These are phyloP conservation scores for Juncus effusus DNA, from an alignment of 176 grass and related monocot species.

Conservation along the genomic window DNA sequence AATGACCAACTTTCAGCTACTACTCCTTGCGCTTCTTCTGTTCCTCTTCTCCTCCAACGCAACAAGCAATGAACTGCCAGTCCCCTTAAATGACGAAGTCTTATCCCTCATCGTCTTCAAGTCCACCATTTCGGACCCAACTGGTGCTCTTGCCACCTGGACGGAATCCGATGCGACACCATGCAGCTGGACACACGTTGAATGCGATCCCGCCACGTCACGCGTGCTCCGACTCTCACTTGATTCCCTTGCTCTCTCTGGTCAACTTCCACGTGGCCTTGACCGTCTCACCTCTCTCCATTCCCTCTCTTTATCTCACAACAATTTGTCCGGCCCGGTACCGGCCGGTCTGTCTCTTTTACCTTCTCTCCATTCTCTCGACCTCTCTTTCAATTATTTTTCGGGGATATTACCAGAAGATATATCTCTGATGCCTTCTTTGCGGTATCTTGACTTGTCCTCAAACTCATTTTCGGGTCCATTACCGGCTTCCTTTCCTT, in stretches of 20 bases:
- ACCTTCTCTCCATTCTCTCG: conserved; percentile 48
- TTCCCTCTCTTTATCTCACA: conserved; percentile 55
- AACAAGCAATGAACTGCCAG: conserved; percentile 29
- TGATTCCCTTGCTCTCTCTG: conserved; percentile 62
- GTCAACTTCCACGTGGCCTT: conserved; percentile 57
- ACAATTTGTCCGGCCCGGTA: conserved; percentile 74
- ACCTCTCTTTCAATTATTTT: conserved; percentile 79
- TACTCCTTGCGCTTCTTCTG: conserved; percentile 11
- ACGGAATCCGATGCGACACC: conserved; percentile 66
- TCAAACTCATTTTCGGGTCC: conserved; percentile 67
- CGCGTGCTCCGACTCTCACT: conserved; percentile 64
- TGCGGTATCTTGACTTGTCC: conserved; percentile 66
- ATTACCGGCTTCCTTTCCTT: conserved; percentile 35
- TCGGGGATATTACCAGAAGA: conserved; percentile 69
- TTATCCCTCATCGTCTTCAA: conserved; percentile 78
- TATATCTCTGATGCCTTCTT: conserved; percentile 32
- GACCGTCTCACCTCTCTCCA: conserved; percentile 65
- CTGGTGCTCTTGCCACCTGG: conserved; percentile 60
- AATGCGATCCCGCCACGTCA: conserved; percentile 78
- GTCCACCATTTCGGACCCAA: conserved; percentile 45
- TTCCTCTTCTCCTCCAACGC: background rate
- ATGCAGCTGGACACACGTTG: conserved; percentile 66
- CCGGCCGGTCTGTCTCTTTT: conserved; percentile 65
- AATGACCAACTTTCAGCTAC: conserved; percentile 10
- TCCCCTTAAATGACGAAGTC: conserved; percentile 86